Base-by-base conservation (phyloP, 1,284 basidiomycete species). In the Cryptococcus sp. region DNA sequence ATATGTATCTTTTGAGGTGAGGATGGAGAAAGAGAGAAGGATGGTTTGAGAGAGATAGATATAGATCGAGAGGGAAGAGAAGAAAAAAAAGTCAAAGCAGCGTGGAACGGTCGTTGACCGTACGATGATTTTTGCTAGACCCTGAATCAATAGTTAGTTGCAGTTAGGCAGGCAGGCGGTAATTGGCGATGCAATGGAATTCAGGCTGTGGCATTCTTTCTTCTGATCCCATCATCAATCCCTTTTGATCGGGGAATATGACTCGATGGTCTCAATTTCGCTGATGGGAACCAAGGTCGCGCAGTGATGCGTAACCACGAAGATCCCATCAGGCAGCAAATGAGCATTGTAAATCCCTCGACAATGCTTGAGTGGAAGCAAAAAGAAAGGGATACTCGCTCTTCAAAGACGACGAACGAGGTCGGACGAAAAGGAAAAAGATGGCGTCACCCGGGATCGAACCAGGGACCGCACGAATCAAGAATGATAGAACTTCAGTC, bases 361-460 rank as follows among this genome's bases (percentile, higher is more conserved):
- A 45, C 5, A 45, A 45, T 13, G 22, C 42, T 19, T n/a, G 42
- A 45, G 7, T 7, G 5, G 22, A 45, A n/a, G 22, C 19, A 45
- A n/a, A 45, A 19, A 16, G 5, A 7, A 41, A 22, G 5, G 16
- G 50, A 35, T 35, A 13, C 30, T 35, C 13, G 5, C 30, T 5
- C 8, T 4, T 35, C 13, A 13, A 35, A 8, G 13, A 35, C 30
- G 13, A 13, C 8, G 30, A 8, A 8, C 42, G 16, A 45, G n/a
- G 42, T 22, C 17, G 17, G 23, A 42, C 47, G 13, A 41, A 19
- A 2, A 27, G 19, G 10, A 20, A 55, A 56, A 57, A 50, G 35
- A 25, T 62, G 61, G 61, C 61, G 47, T 56, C 61, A 62, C 61
- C 61, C 61, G 61, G 61, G 61, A 62, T 62, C 61, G 61, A 62